These are phyloP conservation scores for Hypoxylon lienhwacheense DNA, from an alignment of 495 filamentous ascomycete genomes.

Conservation along the genomic window DNA sequence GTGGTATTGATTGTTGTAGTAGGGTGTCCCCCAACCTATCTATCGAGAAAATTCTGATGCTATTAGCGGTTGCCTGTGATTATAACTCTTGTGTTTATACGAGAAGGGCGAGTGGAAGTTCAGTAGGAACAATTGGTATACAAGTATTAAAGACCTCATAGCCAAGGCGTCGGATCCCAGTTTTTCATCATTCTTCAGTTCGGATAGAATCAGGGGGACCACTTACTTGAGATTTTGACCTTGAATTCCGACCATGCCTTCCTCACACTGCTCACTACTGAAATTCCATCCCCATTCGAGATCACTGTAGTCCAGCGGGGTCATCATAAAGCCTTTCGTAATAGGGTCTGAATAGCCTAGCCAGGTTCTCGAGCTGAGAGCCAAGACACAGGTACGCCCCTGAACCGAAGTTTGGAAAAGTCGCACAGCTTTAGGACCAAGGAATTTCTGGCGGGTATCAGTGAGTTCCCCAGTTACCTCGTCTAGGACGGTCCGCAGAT, in stretches of 20 bases:
- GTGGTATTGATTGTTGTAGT: slow-evolving; percentile 81
- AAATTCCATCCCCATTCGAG: slow-evolving; percentile 96
- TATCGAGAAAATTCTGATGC: slow-evolving; percentile 81
- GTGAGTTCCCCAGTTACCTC: slow-evolving; percentile 92
- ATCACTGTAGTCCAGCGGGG: slow-evolving; percentile 82
- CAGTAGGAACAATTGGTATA: slow-evolving; percentile 61
- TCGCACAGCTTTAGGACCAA: slow-evolving; percentile 84
- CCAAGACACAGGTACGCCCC: slow-evolving; percentile 82
- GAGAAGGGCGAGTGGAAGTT: slow-evolving; percentile 31
- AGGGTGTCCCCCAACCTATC: slow-evolving; percentile 84
- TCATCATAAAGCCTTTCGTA: slow-evolving; percentile 85
- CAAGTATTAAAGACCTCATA: slow-evolving; percentile 50
- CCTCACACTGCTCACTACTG: slow-evolving; percentile 85
- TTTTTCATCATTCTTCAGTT: slow-evolving; percentile 67
- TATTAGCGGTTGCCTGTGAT: slow-evolving; percentile 69
- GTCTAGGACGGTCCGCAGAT: slow-evolving; percentile 89
- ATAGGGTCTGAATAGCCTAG: slow-evolving; percentile 84
- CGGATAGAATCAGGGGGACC: slow-evolving; percentile 21
- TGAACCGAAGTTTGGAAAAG: slow-evolving; percentile 86
- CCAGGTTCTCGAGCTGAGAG: slow-evolving; percentile 89
- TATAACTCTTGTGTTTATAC: neutral
- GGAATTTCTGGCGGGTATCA: slow-evolving; percentile 89
- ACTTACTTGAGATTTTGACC: slow-evolving; percentile 85
- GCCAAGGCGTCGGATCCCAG: slow-evolving; percentile 51
- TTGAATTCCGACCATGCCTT: slow-evolving; percentile 96